phyloP scores from a whole-genome alignment of 1,284 basidiomycete species.

The Puccinia brachypodii region DNA sequence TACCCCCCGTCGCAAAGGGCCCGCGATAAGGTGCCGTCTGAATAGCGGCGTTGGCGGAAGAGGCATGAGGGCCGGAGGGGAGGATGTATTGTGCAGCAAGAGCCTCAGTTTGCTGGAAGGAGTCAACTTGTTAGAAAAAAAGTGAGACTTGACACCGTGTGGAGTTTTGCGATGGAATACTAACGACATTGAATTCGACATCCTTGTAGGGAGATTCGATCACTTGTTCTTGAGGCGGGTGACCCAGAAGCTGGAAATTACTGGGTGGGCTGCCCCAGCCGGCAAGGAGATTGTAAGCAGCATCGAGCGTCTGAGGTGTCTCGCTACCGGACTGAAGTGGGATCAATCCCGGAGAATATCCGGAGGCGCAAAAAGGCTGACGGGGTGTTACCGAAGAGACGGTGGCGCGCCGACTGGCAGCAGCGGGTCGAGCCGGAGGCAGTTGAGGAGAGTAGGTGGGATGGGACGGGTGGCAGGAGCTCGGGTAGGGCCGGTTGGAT shows the following conservation, averaged over 20 bases:
- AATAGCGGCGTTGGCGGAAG: neutral
- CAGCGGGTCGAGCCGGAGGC: neutral
- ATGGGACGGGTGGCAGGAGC: neutral
- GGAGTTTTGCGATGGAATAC: neutral
- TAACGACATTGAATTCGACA: neutral
- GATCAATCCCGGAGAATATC: neutral
- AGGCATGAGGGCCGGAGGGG: neutral
- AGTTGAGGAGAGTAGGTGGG: neutral
- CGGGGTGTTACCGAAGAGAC: slow-evolving; percentile 17
- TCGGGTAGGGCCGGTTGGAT: neutral
- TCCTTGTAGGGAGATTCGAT: neutral
- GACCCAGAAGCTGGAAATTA: neutral
- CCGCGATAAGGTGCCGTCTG: neutral
- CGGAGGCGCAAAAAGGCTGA: neutral
- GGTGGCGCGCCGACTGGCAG: slow-evolving; percentile 19
- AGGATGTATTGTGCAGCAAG: neutral
- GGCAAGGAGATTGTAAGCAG: slow-evolving; percentile 16
- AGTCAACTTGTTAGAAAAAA: neutral
- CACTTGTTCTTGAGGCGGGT: neutral
- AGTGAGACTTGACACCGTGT: neutral
- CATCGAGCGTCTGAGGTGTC: slow-evolving; percentile 12
- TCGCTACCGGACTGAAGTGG: neutral
- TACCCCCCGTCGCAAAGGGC: neutral
- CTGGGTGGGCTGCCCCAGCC: neutral
- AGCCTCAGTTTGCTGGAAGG: neutral